Evolutionary conservation across 2,329 filamentous ascomycete genomes (phyloP).

Genomic region (Intubia oerlemansii): DNA sequence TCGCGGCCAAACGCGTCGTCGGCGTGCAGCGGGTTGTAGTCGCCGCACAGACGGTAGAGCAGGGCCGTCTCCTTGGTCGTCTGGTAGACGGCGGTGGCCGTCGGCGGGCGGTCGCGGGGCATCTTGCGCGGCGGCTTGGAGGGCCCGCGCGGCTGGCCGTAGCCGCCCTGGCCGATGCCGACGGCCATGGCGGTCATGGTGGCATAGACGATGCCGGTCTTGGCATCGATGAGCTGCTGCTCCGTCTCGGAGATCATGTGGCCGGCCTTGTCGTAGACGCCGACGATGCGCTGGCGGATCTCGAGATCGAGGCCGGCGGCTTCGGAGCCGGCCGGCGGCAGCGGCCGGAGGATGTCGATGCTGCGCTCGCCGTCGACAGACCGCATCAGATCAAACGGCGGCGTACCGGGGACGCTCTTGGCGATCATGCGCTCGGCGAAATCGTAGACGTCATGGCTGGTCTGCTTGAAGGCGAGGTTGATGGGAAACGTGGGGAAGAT

Average conservation of each 20-base stretch:
- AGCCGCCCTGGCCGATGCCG: slow-evolving; percentile 23
- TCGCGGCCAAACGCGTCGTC: slow-evolving; percentile 19
- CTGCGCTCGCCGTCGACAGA: slow-evolving; percentile 20
- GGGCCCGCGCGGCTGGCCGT: slow-evolving; percentile 19
- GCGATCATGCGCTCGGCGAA: slow-evolving; percentile 16
- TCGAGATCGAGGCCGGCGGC: slow-evolving; percentile 17
- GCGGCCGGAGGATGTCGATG: slow-evolving; percentile 16
- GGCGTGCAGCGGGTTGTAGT: slow-evolving; percentile 26
- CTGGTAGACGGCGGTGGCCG: slow-evolving; percentile 16
- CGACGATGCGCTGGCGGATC: slow-evolving; percentile 18
- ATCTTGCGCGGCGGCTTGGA: slow-evolving; percentile 12
- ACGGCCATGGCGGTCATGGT: slow-evolving; percentile 19
- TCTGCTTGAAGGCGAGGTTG: slow-evolving; percentile 22
- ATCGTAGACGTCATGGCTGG: slow-evolving; percentile 21
- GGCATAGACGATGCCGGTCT: slow-evolving; percentile 16
- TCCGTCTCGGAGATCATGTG: slow-evolving; percentile 21
- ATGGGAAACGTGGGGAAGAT: slow-evolving; percentile 25
- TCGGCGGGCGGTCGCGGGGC: slow-evolving; percentile 14
- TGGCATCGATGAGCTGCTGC: slow-evolving; percentile 17
- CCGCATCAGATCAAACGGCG: slow-evolving; percentile 18
- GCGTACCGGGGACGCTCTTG: slow-evolving; percentile 16
- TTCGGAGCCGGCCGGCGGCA: slow-evolving; percentile 17
- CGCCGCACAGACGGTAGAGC: slow-evolving; percentile 23
- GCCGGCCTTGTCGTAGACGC: slow-evolving; percentile 23
- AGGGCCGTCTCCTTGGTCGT: slow-evolving; percentile 18